Percentiles rank a stretch among this genome's conserved stretches.
These are phyloP conservation scores for Ogataea minuta DNA, from an alignment of 805 yeast genomes.

Conservation along the genomic window DNA sequence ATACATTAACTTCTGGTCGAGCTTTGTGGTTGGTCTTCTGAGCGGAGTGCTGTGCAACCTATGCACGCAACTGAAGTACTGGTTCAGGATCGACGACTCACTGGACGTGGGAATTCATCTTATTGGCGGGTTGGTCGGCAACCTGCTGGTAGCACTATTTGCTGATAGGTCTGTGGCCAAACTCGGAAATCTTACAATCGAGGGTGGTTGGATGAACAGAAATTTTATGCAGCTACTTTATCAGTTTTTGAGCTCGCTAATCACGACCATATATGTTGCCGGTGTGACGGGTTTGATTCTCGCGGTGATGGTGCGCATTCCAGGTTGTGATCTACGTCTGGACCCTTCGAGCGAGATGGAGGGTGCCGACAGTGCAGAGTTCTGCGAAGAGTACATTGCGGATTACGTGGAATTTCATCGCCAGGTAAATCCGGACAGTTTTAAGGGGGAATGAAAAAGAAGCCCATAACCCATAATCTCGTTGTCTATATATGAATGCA, in stretches of 20 bases:
- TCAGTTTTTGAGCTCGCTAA: conserved; percentile 46
- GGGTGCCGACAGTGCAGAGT: conserved; percentile 87
- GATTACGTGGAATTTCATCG: conserved; percentile 90
- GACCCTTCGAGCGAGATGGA: conserved; percentile 68
- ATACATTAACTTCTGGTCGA: conserved; percentile 78
- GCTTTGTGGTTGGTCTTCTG: conserved; percentile 71
- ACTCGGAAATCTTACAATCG: conserved; percentile 68
- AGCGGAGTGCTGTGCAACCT: conserved; percentile 81
- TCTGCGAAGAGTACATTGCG: conserved; percentile 81
- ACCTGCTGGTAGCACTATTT: conserved; percentile 75
- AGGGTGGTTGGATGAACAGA: conserved; percentile 86
- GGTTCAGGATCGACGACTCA: conserved; percentile 78
- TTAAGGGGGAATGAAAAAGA: conserved; percentile 9
- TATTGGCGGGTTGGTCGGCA: conserved; percentile 82
- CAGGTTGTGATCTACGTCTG: conserved; percentile 74
- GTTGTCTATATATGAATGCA: conserved; percentile 2
- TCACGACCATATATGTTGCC: conserved; percentile 57
- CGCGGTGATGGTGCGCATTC: conserved; percentile 65
- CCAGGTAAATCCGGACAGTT: conserved; percentile 47
- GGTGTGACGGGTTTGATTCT: conserved; percentile 63
- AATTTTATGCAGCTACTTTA: conserved; percentile 82
- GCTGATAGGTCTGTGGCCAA: conserved; percentile 69
- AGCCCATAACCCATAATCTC: conserved; percentile 3
- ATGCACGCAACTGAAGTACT: conserved; percentile 75
- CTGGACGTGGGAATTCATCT: conserved; percentile 95